These are phyloP conservation scores for Chenopodium suecicum DNA, from an alignment of 148 eudicot genomes.

Conservation along the genomic window DNA sequence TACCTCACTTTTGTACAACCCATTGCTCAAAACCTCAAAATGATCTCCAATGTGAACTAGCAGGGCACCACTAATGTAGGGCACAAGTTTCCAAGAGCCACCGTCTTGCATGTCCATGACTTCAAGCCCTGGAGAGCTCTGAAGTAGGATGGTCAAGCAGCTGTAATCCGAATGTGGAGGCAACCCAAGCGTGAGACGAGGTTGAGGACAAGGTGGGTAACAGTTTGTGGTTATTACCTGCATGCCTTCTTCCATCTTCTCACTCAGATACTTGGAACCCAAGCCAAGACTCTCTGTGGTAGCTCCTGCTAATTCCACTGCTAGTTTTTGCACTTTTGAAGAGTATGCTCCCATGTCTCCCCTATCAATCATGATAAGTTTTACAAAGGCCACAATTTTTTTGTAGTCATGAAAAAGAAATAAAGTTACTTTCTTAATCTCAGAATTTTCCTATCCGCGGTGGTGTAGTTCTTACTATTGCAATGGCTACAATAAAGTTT, in stretches of 20 bases:
- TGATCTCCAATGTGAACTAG: slow-evolving; percentile 60
- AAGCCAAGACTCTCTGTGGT: slow-evolving; percentile 56
- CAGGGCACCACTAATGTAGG: slow-evolving; percentile 39
- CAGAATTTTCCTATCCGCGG: too few species aligned
- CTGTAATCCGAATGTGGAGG: slow-evolving; percentile 67
- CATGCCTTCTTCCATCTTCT: slow-evolving; percentile 43
- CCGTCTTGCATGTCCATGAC: slow-evolving; percentile 36
- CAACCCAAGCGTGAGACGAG: slow-evolving; percentile 45
- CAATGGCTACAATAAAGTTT: too few species aligned
- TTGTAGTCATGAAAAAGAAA: too few species aligned
- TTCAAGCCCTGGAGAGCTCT: slow-evolving; percentile 45
- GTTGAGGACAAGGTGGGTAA: slow-evolving; percentile 61
- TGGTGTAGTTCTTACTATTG: too few species aligned
- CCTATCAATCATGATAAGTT: slow-evolving; percentile 25
- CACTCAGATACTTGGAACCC: slow-evolving; percentile 25
- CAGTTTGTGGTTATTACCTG: slow-evolving; percentile 56
- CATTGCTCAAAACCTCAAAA: slow-evolving; percentile 63
- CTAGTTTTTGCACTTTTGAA: slow-evolving; percentile 33
- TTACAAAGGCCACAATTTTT: too few species aligned
- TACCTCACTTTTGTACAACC: slow-evolving; percentile 50
- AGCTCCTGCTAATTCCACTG: slow-evolving; percentile 33
- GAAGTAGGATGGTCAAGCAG: slow-evolving; percentile 52
- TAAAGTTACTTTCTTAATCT: too few species aligned
- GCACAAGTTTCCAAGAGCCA: slow-evolving; percentile 43
- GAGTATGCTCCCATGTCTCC: slow-evolving; percentile 45